Evolutionary conservation across 805 yeast genomes (phyloP).

Genomic region (Clavispora phyllophila): DNA sequence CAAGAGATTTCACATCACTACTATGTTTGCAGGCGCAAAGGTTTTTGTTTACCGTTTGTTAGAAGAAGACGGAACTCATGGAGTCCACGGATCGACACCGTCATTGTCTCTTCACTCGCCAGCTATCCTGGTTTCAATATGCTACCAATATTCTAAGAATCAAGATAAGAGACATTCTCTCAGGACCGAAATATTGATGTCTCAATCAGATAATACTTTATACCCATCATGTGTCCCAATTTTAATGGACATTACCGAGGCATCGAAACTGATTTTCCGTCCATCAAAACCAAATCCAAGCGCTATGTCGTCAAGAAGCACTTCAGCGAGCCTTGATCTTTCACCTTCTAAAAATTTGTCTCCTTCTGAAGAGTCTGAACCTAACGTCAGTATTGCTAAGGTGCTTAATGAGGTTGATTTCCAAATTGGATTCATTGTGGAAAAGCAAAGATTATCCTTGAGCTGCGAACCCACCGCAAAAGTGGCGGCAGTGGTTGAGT

Average conservation of each 20-base stretch:
- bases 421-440: conserved; percentile 58
- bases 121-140: conserved; percentile 53
- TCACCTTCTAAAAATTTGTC: background rate
- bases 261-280: conserved; percentile 45
- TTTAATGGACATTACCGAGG: conserved; percentile 50
- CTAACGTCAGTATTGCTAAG: conserved; percentile 4
- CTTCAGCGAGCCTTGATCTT: conserved; percentile 1
- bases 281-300: conserved; percentile 9
- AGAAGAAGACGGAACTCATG: conserved; percentile 24
- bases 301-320: background rate
- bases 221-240: conserved; percentile 78
- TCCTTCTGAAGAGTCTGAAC: background rate
- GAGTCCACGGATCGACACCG: conserved; percentile 24
- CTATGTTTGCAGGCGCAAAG: conserved; percentile 67
- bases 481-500: conserved; percentile 78
- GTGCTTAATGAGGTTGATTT: conserved; percentile 55
- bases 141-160: conserved; percentile 41
- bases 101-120: conserved; percentile 71
- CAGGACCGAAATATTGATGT: conserved; percentile 51
- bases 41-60: conserved; percentile 45
- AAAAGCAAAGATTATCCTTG: conserved; percentile 66
- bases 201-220: conserved; percentile 67
- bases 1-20: conserved; percentile 40
- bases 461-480: conserved; percentile 95
- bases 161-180: conserved; percentile 39